These are phyloP conservation scores for Diplosphaera chodatii DNA, from an alignment of 139 green algal species.

Conservation along the genomic window DNA sequence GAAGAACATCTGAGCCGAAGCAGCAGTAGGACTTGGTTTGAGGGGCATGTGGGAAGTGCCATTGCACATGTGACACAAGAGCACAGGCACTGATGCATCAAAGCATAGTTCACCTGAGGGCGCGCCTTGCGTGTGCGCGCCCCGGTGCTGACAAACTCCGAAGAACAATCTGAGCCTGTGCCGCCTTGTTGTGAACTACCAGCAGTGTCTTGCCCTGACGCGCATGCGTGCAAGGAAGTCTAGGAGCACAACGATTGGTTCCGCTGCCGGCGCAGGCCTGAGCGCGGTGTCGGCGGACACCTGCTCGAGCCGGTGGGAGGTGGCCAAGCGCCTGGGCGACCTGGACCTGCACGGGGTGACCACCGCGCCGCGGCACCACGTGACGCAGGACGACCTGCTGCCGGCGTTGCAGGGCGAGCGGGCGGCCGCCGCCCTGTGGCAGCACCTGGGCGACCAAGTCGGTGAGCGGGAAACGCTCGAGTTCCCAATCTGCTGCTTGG, in stretches of 20 bases:
- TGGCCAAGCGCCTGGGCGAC: background rate
- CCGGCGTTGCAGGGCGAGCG: background rate
- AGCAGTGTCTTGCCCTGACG: no score
- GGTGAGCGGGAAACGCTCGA: background rate
- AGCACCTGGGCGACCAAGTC: background rate
- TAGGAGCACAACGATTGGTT: no score
- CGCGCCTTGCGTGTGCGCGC: background rate
- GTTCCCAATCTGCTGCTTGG: no score
- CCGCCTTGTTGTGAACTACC: no score
- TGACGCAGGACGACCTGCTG: background rate
- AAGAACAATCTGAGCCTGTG: conserved; percentile 1
- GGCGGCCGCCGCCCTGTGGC: background rate
- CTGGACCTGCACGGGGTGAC: background rate
- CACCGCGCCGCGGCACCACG: background rate
- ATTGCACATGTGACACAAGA: no score
- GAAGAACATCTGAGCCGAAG: conserved; percentile 1
- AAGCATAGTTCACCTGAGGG: conserved; percentile 1
- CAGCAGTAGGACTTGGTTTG: background rate
- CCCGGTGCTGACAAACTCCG: background rate
- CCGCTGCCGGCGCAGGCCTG: background rate
- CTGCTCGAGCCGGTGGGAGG: background rate
- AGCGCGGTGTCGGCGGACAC: background rate
- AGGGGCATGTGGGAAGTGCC: no score
- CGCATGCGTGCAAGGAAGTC: no score
- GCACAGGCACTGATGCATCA: background rate